Base-by-base conservation (phyloP, 1,284 basidiomycete species). In the Porodaedalea pini region DNA sequence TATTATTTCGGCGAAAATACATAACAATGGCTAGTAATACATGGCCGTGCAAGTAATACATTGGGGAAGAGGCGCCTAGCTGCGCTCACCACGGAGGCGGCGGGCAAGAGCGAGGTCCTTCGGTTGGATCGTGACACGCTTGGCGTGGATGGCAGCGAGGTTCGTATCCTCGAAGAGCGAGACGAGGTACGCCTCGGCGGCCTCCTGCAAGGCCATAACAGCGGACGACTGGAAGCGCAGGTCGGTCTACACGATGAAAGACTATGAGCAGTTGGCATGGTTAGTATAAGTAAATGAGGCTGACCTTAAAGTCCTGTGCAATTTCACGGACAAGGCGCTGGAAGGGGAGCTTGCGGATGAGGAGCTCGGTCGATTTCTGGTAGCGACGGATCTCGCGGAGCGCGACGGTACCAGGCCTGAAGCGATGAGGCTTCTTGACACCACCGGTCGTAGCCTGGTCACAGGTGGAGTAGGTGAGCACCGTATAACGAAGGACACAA, bases 321-420 rank as follows among this genome's bases (percentile, higher is more conserved):
- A 82, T 86, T 71, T 86, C 85, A 72, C 85, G 82, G 63, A 88
- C 85, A 55, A 89, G 80, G 62, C 85, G 81, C 74, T 88, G 85
- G 80, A 88, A 86, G 69, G 79, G 86, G 53, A 88, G 81, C 74
- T 88, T 88, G 68, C 86, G 78, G 72, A 89, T 88, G 65, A 88
- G 78, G 62, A 88, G 78, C 73, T 88, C 86, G 63, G 88, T 87
- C 62, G 86, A 87, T 76, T 86, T 88, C 73, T 90, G 89, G 80
- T 91, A 92, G 60, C 86, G 80, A 71, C 89, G 78, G 67, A 92
- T 92, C 75, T 92, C 89, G 75, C 88, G 85, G 61, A 91, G 83
- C 67, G 88, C 88, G 72, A 92, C 88, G 64, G 88, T 90, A 67
- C 76, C 76, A 31, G 77, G 77, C 67, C 76, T 74, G 68, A 76